Base-by-base conservation (phyloP, 202 grass and related monocot species). In the Tripidium arundinaceum region DNA sequence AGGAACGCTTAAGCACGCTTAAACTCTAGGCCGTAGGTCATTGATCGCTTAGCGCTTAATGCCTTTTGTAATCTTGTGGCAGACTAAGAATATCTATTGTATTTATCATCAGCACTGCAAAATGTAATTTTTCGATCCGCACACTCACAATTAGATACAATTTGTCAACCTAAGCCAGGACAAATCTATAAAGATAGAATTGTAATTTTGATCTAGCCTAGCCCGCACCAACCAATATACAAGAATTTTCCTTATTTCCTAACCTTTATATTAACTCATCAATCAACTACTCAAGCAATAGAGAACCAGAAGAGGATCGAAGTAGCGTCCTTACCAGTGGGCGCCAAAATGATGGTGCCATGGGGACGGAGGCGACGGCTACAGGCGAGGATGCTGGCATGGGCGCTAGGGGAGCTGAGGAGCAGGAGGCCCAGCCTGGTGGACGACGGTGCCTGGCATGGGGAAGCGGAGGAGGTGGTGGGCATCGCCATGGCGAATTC, bases 401-500 rank as follows among this genome's bases (percentile, higher is more conserved):
- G 49, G 37, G 81, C 9, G 49, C 37, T 26, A 12, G 63, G 81
- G 18, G 62, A 59, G 27, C 63, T 83, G 49, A 83, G 63, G 8
- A 69, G 72, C 12, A 38, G 63, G 50, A 83, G 49, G 37, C 72
- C 38, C 19, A 83, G 38, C 26, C 72, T 14, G 13, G 81, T 52
- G 37, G 37, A 72, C 18, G 47, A 74, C 16, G 62, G 72, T 27
- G 81, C 61, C 11, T 67, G 71, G 61, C 60, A 75, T 26, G 70
- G 54, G 72, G 74, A 68, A 18, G 70, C 4, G 16, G 81, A 12
- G 60, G 75, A 65, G 19, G 81, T 34, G 25, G 81, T 11, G 21
- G 81, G 62, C 81, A 83, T 76, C 72, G 72, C 72, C 81, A 83
- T 83, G 72, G 49, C 47, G 22, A n/a, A 66, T 66, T 39, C 34